Conservation (phyloP, 2,329 filamentous ascomycete species). For the Sporothrix inflata region DNA sequence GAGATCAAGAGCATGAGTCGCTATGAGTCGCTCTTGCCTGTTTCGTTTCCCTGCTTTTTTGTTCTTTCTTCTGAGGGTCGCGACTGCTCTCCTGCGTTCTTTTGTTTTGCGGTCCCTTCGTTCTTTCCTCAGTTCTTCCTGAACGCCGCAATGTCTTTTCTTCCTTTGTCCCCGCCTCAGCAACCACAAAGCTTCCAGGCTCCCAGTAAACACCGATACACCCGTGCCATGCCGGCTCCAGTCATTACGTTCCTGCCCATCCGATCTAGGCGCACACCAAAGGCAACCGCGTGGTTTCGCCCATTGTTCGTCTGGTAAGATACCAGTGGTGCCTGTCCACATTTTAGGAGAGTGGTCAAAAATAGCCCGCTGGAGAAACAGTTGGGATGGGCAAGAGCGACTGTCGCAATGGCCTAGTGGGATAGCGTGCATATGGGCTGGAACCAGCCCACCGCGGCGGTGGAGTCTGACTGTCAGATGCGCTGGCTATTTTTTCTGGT, state of each 20-base stretch:
- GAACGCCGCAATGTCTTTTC: not conserved
- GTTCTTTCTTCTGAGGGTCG: not conserved
- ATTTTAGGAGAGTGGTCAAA: not conserved
- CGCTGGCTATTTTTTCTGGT: constrained; percentile 12
- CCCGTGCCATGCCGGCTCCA: not conserved
- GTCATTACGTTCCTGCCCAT: not conserved
- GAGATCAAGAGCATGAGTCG: not conserved
- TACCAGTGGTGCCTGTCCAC: not conserved
- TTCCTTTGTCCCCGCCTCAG: constrained; percentile 17
- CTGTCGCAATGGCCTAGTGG: constrained; percentile 1
- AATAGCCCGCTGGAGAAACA: constrained; percentile 8
- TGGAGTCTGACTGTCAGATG: constrained; percentile 26
- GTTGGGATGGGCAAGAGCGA: not conserved
- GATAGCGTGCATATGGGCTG: not conserved
- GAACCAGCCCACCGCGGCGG: not conserved
- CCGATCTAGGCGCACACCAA: constrained; percentile 2
- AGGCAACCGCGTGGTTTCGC: not conserved
- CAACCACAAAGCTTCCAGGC: not conserved
- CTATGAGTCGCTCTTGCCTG: constrained; percentile 2
- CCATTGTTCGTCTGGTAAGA: not conserved
- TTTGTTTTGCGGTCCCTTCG: not conserved
- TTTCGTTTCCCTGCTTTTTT: not conserved
- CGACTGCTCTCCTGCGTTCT: not conserved
- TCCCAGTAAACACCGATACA: not conserved
- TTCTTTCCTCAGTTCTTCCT: not conserved